Percentiles rank a stretch among this genome's conserved stretches.
Evolutionary conservation across 164 flowering plant species (phyloP).

Genomic region (Vitis rupestris): DNA sequence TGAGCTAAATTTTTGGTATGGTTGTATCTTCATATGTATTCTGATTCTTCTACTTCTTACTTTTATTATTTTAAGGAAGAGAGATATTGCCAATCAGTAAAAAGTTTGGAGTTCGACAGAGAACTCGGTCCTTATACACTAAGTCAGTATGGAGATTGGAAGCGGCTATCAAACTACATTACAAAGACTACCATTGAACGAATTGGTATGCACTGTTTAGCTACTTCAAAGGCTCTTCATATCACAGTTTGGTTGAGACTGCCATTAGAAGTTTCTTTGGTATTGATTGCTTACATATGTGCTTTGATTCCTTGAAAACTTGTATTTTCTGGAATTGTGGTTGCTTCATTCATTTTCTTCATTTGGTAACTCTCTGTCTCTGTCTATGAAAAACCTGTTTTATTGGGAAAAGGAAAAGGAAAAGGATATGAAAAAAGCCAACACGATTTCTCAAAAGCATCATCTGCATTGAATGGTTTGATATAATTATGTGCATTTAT

Average conservation of each 20-base stretch:
- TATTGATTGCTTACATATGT: neutral
- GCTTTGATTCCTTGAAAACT: neutral
- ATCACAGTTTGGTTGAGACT: neutral
- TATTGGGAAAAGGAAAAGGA: no score
- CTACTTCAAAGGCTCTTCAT: neutral
- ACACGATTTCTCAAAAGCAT: no score
- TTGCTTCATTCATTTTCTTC: no score
- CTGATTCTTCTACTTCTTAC: neutral
- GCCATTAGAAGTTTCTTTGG: neutral
- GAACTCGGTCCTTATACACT: constrained; percentile 84
- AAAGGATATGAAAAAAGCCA: no score
- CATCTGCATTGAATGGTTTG: no score
- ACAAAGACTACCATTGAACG: constrained; percentile 58
- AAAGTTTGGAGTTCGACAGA: constrained; percentile 69
- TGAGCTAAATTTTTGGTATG: neutral
- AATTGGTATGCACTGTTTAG: constrained; percentile 42
- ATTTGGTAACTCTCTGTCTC: no score
- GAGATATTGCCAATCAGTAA: constrained; percentile 66
- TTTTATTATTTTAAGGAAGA: constrained; percentile 47
- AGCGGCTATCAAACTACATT: constrained; percentile 61
- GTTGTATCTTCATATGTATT: neutral
- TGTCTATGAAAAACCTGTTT: no score
- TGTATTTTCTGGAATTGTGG: no score
- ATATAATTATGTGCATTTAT: no score
- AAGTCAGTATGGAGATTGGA: constrained; percentile 71